Conservation (phyloP, 116 monocot genomes). For the Dioscorea cayenensis region DNA sequence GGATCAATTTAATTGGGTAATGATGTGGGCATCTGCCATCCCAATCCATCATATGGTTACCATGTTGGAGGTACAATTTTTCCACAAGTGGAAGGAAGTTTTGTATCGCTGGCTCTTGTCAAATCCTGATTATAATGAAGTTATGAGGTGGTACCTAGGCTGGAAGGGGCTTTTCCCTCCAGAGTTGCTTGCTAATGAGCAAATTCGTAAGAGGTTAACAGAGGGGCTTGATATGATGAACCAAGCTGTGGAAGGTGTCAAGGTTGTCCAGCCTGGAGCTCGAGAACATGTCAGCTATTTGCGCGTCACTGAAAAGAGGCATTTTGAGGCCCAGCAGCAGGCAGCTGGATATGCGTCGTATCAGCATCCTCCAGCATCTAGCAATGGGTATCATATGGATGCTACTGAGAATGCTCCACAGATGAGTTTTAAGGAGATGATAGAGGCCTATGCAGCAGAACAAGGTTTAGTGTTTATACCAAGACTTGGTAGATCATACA, state of each 20-base stretch:
- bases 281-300: constrained; percentile 74
- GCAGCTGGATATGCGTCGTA: constrained; percentile 39
- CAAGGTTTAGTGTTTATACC: constrained; percentile 73
- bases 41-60: constrained; percentile 80
- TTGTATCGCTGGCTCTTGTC: constrained; percentile 76
- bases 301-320: constrained; percentile 64
- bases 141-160: constrained; percentile 79
- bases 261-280: constrained; percentile 63
- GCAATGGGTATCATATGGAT: constrained; percentile 29
- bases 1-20: constrained; percentile 85
- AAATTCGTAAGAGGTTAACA: constrained; percentile 50
- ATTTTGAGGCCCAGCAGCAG: constrained; percentile 61
- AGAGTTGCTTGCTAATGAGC: constrained; percentile 79
- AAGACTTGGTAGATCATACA: constrained; percentile 71
- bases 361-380: constrained; percentile 21
- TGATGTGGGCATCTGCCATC: constrained; percentile 69
- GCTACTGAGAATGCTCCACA: constrained; percentile 20
- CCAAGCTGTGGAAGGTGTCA: constrained; percentile 73
- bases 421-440: constrained; percentile 73
- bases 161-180: constrained; percentile 90
- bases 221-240: constrained; percentile 89
- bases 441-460: constrained; percentile 73
- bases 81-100: constrained; percentile 86
- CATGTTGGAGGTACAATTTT: constrained; percentile 73
- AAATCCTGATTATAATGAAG: constrained; percentile 71